These are phyloP conservation scores for Aspergillus saccharolyticus DNA, from an alignment of 495 filamentous ascomycete species.

Conservation along the genomic window DNA sequence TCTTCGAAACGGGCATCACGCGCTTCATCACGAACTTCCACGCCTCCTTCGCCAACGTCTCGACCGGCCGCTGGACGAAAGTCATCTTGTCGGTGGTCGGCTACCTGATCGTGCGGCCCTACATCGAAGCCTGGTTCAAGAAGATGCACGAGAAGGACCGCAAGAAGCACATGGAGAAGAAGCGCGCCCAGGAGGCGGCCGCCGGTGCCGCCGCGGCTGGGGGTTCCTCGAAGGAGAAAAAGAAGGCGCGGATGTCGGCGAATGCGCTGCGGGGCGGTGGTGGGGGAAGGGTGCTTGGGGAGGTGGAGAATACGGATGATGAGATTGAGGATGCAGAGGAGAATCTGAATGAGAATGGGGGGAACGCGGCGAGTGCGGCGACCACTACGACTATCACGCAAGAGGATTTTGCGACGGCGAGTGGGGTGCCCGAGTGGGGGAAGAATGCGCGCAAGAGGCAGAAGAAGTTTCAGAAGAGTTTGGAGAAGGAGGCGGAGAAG, in stretches of 20 bases:
- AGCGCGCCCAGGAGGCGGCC: constrained; percentile 35
- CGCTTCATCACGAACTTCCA: constrained; percentile 52
- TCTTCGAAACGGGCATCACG: constrained; percentile 19
- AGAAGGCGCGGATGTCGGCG: constrained; percentile 58
- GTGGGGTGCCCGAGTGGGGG: constrained; percentile 46
- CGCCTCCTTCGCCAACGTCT: constrained; percentile 50
- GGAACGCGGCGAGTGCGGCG: too few relatives aligned
- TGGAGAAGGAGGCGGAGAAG: constrained; percentile 45
- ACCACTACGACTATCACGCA: constrained; percentile 17
- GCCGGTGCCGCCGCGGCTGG: constrained; percentile 13
- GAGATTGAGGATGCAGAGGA: constrained; percentile 60
- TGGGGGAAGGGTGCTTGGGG: constrained; percentile 39
- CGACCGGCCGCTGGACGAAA: constrained; percentile 53
- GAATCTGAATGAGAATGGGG: too few relatives aligned
- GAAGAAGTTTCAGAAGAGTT: constrained; percentile 51
- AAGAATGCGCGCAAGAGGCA: constrained; percentile 56
- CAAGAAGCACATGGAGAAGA: constrained; percentile 47
- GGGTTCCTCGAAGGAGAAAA: constrained; percentile 50
- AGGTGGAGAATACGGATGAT: constrained; percentile 44
- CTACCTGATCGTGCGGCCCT: constrained; percentile 63
- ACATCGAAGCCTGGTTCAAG: constrained; percentile 50
- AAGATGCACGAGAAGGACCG: constrained; percentile 54
- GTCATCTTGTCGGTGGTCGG: constrained; percentile 54
- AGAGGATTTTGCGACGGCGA: constrained; percentile 46
- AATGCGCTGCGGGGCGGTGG: constrained; percentile 52